Conservation (phyloP, 176 grass and related monocot genomes). For the Oryza nivara region DNA sequence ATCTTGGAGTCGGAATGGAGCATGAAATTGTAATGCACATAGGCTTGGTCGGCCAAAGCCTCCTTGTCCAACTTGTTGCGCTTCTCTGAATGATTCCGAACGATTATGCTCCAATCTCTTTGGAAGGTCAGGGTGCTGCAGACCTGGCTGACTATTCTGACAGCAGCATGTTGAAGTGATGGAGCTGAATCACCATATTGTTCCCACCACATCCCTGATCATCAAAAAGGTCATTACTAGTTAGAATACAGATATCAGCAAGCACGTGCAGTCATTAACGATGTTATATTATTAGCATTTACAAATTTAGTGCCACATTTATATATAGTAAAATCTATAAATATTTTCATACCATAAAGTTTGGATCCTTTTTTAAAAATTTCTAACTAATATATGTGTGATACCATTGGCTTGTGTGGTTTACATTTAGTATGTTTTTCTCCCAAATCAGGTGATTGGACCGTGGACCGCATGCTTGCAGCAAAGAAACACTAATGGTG, state of each 20-base stretch:
- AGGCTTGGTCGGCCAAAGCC: slow-evolving; percentile 70
- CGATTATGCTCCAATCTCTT: slow-evolving; percentile 76
- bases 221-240: not conserved
- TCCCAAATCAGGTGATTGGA: not conserved
- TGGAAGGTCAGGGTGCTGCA: slow-evolving; percentile 80
- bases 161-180: slow-evolving; percentile 69
- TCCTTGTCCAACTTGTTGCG: slow-evolving; percentile 85
- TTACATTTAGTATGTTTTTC: not conserved
- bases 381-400: not conserved
- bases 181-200: slow-evolving; percentile 89
- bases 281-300: not conserved
- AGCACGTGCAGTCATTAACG: not conserved
- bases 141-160: slow-evolving; percentile 92
- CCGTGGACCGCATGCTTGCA: not conserved
- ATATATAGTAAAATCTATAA: not conserved
- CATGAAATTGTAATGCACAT: slow-evolving; percentile 86
- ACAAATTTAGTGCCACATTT: not conserved
- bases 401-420: not conserved
- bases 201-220: slow-evolving; percentile 94
- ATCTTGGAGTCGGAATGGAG: slow-evolving; percentile 48
- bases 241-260: not conserved
- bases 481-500: not conserved
- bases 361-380: not conserved
- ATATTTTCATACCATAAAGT: not conserved
- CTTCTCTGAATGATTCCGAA: slow-evolving; percentile 80